Evolutionary conservation across 1,284 basidiomycete genomes (phyloP).

Genomic region (Ustilago hordei): DNA sequence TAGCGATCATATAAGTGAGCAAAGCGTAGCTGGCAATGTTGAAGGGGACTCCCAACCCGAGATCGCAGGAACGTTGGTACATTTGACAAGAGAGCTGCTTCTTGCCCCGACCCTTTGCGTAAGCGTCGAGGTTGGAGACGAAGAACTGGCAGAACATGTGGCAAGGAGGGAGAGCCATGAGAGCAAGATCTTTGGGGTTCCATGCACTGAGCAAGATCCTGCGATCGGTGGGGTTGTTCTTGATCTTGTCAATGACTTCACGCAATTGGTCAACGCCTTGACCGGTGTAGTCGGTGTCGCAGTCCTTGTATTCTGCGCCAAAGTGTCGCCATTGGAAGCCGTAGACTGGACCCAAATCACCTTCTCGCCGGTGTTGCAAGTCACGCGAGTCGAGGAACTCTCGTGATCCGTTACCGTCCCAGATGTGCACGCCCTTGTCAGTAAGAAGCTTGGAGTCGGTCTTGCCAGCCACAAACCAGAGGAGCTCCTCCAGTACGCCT

Average conservation of each 20-base stretch:
- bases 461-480: slow-evolving; percentile 91
- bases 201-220: slow-evolving; percentile 96
- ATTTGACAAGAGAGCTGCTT: slow-evolving; percentile 84
- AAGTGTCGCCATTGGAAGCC: slow-evolving; percentile 99
- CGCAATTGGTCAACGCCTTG: slow-evolving; percentile 92
- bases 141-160: slow-evolving; percentile 99
- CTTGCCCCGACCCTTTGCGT: slow-evolving; percentile 50
- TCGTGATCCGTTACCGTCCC: slow-evolving; percentile 94
- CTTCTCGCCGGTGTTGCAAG: slow-evolving; percentile 83
- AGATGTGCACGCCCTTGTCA: slow-evolving; percentile 90
- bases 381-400: slow-evolving; percentile 88
- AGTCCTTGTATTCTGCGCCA: slow-evolving; percentile 87
- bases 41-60: slow-evolving; percentile 92
- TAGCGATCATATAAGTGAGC: slow-evolving; percentile 95
- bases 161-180: slow-evolving; percentile 97
- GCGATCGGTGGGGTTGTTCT: slow-evolving; percentile 90
- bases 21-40: slow-evolving; percentile 98
- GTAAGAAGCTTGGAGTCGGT: slow-evolving; percentile 85
- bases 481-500: slow-evolving; percentile 91
- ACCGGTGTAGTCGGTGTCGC: slow-evolving; percentile 81
- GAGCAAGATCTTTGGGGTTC: slow-evolving; percentile 92
- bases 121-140: slow-evolving; percentile 75
- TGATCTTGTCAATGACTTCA: slow-evolving; percentile 91
- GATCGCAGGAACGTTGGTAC: slow-evolving; percentile 97
- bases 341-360: slow-evolving; percentile 95